Base-by-base conservation (phyloP, 441 rosid genomes). In the Cnidoscolus chayamansa region DNA sequence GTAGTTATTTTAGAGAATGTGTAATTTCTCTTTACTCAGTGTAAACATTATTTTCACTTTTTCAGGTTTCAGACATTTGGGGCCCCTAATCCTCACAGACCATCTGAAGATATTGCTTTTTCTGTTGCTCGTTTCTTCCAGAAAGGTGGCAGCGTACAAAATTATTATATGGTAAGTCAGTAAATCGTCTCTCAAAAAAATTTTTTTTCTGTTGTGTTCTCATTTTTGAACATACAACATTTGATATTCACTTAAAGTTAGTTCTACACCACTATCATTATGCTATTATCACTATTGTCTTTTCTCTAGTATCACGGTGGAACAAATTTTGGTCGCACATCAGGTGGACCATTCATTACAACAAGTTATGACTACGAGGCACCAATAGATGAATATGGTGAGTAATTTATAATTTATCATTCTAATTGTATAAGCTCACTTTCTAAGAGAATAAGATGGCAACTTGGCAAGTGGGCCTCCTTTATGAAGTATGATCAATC, bases 341-440 rank as follows among this genome's bases (percentile, higher is more conserved):
- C 96, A 56, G 98, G 99, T 49, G 99, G 99, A 68, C 99, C 98
- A 17, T 94, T 92, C 73, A 90, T 94, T 72, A 90, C 99, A 35
- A 94, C 99, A 63, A 94, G 97, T 81, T 94, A 94, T 80, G 99
- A 94, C 79, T 94, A 94, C 55, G 99, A 94, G 74, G 99, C 99
- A 68, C 99, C 99, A 0, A 88, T 94, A 53, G 98, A 94, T 84
- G 99, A 94, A 81, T 94, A 94, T 72, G 99, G 99, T 94, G 69
- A 84, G 84, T 63, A 54, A 19, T 72, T 25, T 70, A 63, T 60
- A 49, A 67, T 74, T 75, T 64, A 45, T 2, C 51, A 0, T 64
- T 70, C 32, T 72, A 37, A 59, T 68, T 40, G 57, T 74, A 2
- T 25, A 16, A 74, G 54, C 67, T 47, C 10, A 1, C 8, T 40